phyloP scores from a whole-genome alignment of 805 yeast genomes.

The Candida qinlingensis region DNA sequence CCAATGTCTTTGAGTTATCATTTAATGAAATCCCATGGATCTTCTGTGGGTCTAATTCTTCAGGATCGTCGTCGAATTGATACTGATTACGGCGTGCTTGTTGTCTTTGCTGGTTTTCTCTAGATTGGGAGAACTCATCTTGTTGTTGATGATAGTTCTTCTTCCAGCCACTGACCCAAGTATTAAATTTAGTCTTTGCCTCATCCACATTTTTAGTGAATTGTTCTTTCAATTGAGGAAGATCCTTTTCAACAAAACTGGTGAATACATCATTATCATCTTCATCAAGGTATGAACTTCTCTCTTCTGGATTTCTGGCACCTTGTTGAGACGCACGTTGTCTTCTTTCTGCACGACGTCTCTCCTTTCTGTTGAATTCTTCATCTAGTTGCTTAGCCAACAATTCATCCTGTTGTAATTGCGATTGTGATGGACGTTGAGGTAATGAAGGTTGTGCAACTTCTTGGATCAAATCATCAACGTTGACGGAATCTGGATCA shows the following conservation, averaged over 20 bases:
- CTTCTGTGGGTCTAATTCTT: slow-evolving; percentile 41
- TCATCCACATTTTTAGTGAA: slow-evolving; percentile 75
- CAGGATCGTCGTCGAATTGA: slow-evolving; percentile 48
- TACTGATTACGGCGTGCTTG: slow-evolving; percentile 14
- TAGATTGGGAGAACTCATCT: slow-evolving; percentile 13
- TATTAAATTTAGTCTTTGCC: slow-evolving; percentile 66
- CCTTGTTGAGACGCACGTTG: slow-evolving; percentile 11
- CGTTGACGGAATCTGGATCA: slow-evolving; percentile 54
- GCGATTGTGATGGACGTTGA: slow-evolving; percentile 32
- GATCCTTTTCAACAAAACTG: slow-evolving; percentile 49
- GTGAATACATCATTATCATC: slow-evolving; percentile 49
- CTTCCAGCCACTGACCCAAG: slow-evolving; percentile 46
- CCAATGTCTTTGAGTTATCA: slow-evolving; percentile 30
- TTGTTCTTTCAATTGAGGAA: slow-evolving; percentile 58
- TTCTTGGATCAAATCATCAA: slow-evolving; percentile 36
- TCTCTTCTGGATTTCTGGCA: background rate
- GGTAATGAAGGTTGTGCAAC: slow-evolving; percentile 29
- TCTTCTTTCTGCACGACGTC: slow-evolving; percentile 26
- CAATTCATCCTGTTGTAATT: slow-evolving; percentile 67
- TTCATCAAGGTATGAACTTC: slow-evolving; percentile 22
- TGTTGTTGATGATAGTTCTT: slow-evolving; percentile 19
- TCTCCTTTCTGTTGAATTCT: slow-evolving; percentile 38
- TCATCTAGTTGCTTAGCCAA: slow-evolving; percentile 78
- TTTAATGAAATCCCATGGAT: slow-evolving; percentile 44
- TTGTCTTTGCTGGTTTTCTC: slow-evolving; percentile 12